These are phyloP conservation scores for Aspergillus pseudoterreus DNA, from an alignment of 2,329 filamentous ascomycete species.

Conservation along the genomic window DNA sequence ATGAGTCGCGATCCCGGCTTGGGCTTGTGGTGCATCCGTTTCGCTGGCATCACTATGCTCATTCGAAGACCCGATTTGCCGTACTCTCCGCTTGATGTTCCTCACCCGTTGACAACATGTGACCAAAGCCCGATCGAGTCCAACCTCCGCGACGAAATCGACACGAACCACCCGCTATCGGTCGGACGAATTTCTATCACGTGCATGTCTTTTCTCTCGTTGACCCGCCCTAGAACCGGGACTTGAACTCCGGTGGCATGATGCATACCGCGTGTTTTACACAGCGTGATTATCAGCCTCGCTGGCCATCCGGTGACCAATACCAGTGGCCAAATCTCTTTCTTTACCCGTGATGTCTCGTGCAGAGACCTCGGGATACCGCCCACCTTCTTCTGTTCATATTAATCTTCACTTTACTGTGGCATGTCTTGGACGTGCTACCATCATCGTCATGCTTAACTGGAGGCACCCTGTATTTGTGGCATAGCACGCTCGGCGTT, in stretches of 20 bases:
- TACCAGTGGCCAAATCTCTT: constrained; percentile 1
- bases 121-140: not conserved
- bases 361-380: constrained; percentile 1
- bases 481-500: constrained; percentile 1
- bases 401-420: constrained; percentile 10
- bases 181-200: not conserved
- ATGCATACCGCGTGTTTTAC: constrained; percentile 23
- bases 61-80: too few species aligned
- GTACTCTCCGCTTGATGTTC: not conserved
- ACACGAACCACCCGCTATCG: not conserved
- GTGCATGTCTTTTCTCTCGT: not conserved
- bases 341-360: not conserved
- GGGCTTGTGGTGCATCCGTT: too few species aligned
- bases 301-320: constrained; percentile 15
- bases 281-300: constrained; percentile 20
- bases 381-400: constrained; percentile 15
- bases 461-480: constrained; percentile 1
- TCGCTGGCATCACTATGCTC: too few species aligned
- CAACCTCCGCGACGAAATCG: not conserved
- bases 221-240: not conserved
- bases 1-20: too few species aligned
- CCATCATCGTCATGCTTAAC: constrained; percentile 1
- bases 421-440: constrained; percentile 5
- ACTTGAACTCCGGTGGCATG: constrained; percentile 22
- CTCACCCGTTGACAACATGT: not conserved